Percentiles rank a stretch among this genome's conserved stretches.
Conservation (phyloP, 2,329 filamentous ascomycete genomes). For the Aspergillus awamori region DNA sequence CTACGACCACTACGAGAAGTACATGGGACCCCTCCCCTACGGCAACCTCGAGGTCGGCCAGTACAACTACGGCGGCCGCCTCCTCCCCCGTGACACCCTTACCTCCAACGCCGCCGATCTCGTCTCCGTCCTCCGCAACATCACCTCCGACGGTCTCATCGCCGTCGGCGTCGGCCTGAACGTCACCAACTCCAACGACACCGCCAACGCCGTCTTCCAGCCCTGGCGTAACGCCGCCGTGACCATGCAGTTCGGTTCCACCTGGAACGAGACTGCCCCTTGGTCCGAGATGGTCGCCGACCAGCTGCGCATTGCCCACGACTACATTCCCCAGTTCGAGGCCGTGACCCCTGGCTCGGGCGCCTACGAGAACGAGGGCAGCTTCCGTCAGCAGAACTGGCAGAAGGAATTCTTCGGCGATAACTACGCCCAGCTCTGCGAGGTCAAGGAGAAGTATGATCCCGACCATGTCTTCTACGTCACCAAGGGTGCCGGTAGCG, state of each 20-base stretch:
- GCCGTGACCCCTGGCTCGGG: conserved; percentile 43
- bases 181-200: conserved; percentile 39
- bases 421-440: conserved; percentile 41
- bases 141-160: conserved; percentile 38
- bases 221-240: conserved; percentile 44
- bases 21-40: conserved; percentile 35
- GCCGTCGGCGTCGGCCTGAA: conserved; percentile 46
- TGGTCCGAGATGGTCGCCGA: conserved; percentile 40
- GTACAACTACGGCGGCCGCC: conserved; percentile 37
- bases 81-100: conserved; percentile 41
- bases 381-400: conserved; percentile 46
- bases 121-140: conserved; percentile 35
- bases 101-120: conserved; percentile 33
- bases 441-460: conserved; percentile 48
- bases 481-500: conserved; percentile 43
- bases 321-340: conserved; percentile 43
- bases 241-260: conserved; percentile 38
- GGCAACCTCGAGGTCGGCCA: conserved; percentile 30
- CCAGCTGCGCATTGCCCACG: conserved; percentile 44
- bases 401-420: conserved; percentile 47
- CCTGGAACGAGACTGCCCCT: conserved; percentile 44
- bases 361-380: conserved; percentile 48
- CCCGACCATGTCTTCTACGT: conserved; percentile 46
- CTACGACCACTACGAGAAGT: conserved; percentile 38
- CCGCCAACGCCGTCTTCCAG: conserved; percentile 45